Conservation (phyloP, 768 basidiomycete species). For the Lentinula sp. region DNA sequence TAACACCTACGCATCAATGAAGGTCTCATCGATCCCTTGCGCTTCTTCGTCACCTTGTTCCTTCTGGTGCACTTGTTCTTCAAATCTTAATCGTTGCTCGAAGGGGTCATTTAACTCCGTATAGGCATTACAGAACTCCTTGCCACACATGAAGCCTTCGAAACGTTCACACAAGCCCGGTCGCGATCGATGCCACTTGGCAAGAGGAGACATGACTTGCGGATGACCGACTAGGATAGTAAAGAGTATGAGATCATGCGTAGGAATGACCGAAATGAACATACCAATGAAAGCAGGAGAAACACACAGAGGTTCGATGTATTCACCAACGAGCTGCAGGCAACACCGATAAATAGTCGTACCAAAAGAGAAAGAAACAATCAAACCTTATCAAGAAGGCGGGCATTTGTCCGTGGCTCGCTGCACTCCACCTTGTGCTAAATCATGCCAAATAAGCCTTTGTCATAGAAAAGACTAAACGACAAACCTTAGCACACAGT, state of each 20-base stretch:
- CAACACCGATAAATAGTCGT: not conserved
- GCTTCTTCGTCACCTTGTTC: slow-evolving; percentile 97
- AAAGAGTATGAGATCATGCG: not conserved
- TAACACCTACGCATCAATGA: slow-evolving; percentile 78
- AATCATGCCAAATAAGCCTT: no score
- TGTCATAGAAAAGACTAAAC: not conserved
- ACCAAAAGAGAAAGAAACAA: not conserved
- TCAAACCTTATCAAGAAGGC: slow-evolving; percentile 89
- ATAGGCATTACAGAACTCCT: slow-evolving; percentile 98
- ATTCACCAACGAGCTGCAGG: slow-evolving; percentile 89
- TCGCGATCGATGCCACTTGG: slow-evolving; percentile 97
- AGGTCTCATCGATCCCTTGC: slow-evolving; percentile 94
- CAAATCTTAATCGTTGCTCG: slow-evolving; percentile 91
- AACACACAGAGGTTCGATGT: slow-evolving; percentile 94
- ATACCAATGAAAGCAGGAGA: slow-evolving; percentile 92
- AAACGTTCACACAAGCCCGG: slow-evolving; percentile 98
- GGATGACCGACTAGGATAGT: slow-evolving; percentile 81
- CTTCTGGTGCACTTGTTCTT: slow-evolving; percentile 94
- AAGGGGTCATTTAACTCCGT: slow-evolving; percentile 99
- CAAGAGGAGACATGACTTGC: slow-evolving; percentile 98
- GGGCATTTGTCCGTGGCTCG: slow-evolving; percentile 91
- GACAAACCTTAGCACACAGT: slow-evolving; percentile 71
- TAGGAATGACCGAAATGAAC: slow-evolving; percentile 8
- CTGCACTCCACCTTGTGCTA: slow-evolving; percentile 96
- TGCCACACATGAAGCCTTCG: slow-evolving; percentile 96